Evolutionary conservation across 345 rosid species (phyloP).

Genomic region (Odontarrhena argentea): DNA sequence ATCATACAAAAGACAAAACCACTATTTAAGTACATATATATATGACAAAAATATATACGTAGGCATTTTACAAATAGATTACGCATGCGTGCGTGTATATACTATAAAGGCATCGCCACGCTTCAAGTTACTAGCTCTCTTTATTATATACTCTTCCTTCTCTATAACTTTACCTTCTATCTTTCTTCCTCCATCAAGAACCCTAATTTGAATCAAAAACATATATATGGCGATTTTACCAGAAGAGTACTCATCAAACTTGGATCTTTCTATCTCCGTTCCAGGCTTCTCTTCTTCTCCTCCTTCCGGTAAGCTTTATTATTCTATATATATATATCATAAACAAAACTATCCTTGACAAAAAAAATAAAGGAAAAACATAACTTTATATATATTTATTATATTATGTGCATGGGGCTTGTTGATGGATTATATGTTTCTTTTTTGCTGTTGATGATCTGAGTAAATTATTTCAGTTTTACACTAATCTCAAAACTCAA

Average conservation of each 20-base stretch:
- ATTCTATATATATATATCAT: constrained; percentile 3
- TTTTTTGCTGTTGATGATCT: constrained; percentile 5
- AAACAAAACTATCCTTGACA: not conserved
- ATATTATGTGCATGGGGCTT: not conserved
- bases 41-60: constrained; percentile 30
- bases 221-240: constrained; percentile 72
- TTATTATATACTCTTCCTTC: constrained; percentile 20
- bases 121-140: constrained; percentile 34
- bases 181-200: constrained; percentile 22
- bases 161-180: constrained; percentile 45
- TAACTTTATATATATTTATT: not conserved
- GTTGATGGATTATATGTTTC: constrained; percentile 17
- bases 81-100: constrained; percentile 41
- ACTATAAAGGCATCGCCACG: constrained; percentile 38
- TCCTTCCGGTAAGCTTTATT: constrained; percentile 50
- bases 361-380: not conserved
- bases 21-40: constrained; percentile 22
- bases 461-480: constrained; percentile 5
- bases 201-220: constrained; percentile 21
- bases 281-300: constrained; percentile 76
- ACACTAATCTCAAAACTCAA: not conserved
- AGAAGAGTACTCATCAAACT: constrained; percentile 52
- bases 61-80: constrained; percentile 26
- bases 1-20: too few species aligned
- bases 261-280: constrained; percentile 83